Percentiles rank a stretch among this genome's conserved stretches.
phyloP scores from a whole-genome alignment of 2,329 filamentous ascomycete species.

The Penicillium vulpinum region DNA sequence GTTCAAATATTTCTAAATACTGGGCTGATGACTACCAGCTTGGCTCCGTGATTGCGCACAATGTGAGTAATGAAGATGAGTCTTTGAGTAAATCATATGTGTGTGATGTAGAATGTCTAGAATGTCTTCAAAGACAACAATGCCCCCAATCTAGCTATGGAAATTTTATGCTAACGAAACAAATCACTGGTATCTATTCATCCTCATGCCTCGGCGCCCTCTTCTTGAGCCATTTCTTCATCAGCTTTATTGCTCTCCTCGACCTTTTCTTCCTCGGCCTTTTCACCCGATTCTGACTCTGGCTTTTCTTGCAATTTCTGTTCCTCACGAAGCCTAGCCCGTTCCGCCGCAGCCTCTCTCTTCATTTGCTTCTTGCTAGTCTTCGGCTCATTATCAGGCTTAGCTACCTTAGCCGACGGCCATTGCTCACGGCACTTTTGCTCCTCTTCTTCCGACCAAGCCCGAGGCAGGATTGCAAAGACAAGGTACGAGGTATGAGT shows the following conservation, averaged over 20 bases:
- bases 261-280: slow-evolving; percentile 3
- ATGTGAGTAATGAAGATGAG: background rate
- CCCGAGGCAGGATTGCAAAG: slow-evolving; percentile 83
- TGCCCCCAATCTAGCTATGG: background rate
- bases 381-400: slow-evolving; percentile 22
- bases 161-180: background rate
- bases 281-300: background rate
- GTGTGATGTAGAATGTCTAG: too few relatives aligned
- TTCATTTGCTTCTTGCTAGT: slow-evolving; percentile 45
- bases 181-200: slow-evolving; percentile 3
- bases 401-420: slow-evolving; percentile 58
- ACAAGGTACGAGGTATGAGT: slow-evolving; percentile 96
- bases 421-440: slow-evolving; percentile 63
- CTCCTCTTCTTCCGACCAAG: slow-evolving; percentile 85
- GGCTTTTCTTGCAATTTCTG: slow-evolving; percentile 13
- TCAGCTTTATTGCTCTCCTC: slow-evolving; percentile 2
- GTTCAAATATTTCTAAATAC: background rate
- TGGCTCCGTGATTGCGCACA: background rate
- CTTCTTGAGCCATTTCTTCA: background rate
- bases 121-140: background rate
- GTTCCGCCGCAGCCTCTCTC: slow-evolving; percentile 50
- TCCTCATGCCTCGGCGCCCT: slow-evolving; percentile 1
- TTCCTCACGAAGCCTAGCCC: slow-evolving; percentile 11
- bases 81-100: background rate
- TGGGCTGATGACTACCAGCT: background rate